Conservation (phyloP, 2,329 filamentous ascomycete genomes). For the Coniochaeta sp. region DNA sequence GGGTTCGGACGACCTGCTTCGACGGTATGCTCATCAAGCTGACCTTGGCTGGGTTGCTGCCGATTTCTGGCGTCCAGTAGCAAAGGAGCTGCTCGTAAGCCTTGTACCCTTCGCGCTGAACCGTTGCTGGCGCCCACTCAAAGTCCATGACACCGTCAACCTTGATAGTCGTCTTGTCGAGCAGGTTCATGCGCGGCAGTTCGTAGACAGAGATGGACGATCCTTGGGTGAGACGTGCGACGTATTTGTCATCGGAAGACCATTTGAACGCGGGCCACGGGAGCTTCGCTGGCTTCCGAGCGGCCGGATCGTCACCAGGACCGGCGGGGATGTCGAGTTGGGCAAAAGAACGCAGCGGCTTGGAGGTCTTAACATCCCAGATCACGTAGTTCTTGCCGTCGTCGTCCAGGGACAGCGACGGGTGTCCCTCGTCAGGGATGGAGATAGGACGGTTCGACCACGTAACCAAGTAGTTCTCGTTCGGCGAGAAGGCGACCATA, state of each 20-base stretch:
- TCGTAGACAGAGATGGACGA: conserved; percentile 96
- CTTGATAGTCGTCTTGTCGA: conserved; percentile 90
- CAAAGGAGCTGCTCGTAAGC: conserved; percentile 92
- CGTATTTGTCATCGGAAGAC: conserved; percentile 96
- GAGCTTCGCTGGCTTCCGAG: conserved; percentile 69
- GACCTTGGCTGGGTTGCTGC: conserved; percentile 96
- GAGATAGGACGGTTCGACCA: conserved; percentile 94
- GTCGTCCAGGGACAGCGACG: conserved; percentile 79
- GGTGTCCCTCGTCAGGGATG: conserved; percentile 81
- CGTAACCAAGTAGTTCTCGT: conserved; percentile 88
- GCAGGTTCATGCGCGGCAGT: conserved; percentile 76
- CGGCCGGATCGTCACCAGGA: conserved; percentile 53
- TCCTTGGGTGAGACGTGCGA: conserved; percentile 82
- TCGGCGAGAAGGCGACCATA: conserved; percentile 89
- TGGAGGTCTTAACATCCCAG: conserved; percentile 88
- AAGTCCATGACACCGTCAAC: conserved; percentile 96
- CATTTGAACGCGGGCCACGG: conserved; percentile 99
- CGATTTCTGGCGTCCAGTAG: conserved; percentile 98
- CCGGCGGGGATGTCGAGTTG: conserved; percentile 72
- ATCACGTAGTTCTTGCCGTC: conserved; percentile 99
- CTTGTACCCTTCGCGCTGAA: conserved; percentile 78
- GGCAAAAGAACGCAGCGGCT: conserved; percentile 87
- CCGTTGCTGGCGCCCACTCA: conserved; percentile 86
- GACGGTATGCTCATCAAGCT: conserved; percentile 93
- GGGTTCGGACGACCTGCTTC: conserved; percentile 86